Conservation (phyloP, 2,329 filamentous ascomycete species). For the Lizonia empirigonia region DNA sequence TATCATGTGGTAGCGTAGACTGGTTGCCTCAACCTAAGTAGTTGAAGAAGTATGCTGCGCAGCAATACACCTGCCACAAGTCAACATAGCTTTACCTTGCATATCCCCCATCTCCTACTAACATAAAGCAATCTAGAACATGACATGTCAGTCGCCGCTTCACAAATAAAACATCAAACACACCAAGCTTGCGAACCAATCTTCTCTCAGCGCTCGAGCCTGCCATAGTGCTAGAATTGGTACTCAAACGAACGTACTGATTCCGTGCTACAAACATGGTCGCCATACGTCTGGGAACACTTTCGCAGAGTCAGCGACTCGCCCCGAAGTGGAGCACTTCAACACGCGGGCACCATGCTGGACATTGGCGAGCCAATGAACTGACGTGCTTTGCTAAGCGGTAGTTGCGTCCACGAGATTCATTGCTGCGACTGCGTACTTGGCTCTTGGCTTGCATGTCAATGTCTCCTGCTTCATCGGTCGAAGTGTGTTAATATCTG, state of each 20-base stretch:
- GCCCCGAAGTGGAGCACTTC: conserved; percentile 14
- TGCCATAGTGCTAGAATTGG: conserved; percentile 1
- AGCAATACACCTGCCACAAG: conserved; percentile 32
- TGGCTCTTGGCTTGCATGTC: conserved; percentile 8
- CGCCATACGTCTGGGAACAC: not conserved
- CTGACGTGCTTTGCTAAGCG: conserved; percentile 25
- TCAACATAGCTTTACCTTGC: not conserved
- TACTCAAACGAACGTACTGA: conserved; percentile 5
- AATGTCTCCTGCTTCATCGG: conserved; percentile 1
- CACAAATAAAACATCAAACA: not conserved
- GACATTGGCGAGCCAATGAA: conserved; percentile 26
- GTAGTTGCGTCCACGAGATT: not conserved
- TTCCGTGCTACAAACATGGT: conserved; percentile 11
- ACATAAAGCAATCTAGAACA: conserved; percentile 34
- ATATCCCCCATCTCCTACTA: conserved; percentile 13
- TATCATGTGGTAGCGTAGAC: no score
- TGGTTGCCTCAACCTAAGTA: conserved; percentile 28
- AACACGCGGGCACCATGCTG: conserved; percentile 25
- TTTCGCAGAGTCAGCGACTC: not conserved
- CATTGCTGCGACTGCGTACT: conserved; percentile 4
- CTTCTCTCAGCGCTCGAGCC: conserved; percentile 25
- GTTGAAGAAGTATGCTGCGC: conserved; percentile 42
- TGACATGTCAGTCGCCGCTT: conserved; percentile 1
- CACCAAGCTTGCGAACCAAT: conserved; percentile 37
- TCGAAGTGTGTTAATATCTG: not conserved